Evolutionary conservation across 1,139 yeast species (phyloP).

Genomic region (Suhomyces bokatorum): DNA sequence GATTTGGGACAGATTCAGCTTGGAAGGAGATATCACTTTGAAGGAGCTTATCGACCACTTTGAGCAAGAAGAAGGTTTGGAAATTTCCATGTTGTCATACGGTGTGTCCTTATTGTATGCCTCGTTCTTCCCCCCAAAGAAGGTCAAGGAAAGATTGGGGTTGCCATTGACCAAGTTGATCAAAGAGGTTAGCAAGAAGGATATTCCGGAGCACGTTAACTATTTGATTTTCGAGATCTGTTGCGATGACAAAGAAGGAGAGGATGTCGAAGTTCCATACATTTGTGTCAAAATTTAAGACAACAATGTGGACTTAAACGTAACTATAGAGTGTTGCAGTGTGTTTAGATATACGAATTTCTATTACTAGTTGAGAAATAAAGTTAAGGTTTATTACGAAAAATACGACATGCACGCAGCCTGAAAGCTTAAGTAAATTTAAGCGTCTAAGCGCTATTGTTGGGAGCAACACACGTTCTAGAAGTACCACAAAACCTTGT

Average conservation of each 20-base stretch:
- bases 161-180: constrained; percentile 73
- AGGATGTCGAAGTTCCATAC: constrained; percentile 94
- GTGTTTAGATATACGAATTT: background rate
- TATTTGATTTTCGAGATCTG: constrained; percentile 85
- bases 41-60: constrained; percentile 75
- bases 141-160: constrained; percentile 72
- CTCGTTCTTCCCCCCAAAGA: constrained; percentile 89
- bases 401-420: background rate
- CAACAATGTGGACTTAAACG: background rate
- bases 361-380: background rate
- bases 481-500: background rate
- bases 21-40: constrained; percentile 76
- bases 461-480: background rate
- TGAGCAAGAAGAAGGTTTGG: constrained; percentile 78
- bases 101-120: constrained; percentile 91
- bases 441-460: background rate
- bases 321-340: background rate
- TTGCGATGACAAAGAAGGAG: constrained; percentile 89
- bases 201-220: constrained; percentile 71
- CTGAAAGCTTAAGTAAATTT: background rate
- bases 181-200: constrained; percentile 80
- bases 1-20: constrained; percentile 93
- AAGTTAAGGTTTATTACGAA: background rate
- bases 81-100: constrained; percentile 86
- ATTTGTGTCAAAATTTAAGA: constrained; percentile 53